Conservation (phyloP, 2,329 filamentous ascomycete genomes). For the Penicillium decumbens region DNA sequence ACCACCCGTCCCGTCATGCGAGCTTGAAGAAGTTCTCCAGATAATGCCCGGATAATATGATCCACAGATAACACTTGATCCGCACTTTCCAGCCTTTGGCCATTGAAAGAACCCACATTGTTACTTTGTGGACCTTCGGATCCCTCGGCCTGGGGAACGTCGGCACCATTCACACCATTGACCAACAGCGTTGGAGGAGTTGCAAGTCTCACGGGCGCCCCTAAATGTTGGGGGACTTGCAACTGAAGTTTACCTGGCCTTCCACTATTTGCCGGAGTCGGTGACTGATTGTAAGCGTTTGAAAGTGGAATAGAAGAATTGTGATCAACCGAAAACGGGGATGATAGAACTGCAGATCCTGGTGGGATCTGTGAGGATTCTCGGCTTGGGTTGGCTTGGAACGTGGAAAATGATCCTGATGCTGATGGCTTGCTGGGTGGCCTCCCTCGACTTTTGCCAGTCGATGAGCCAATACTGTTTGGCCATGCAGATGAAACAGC, state of each 20-base stretch:
- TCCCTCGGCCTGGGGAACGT: constrained; percentile 2
- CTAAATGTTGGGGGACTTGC: constrained; percentile 41
- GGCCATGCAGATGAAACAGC: constrained; percentile 91
- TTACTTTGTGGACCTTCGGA: neutral
- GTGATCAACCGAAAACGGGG: constrained; percentile 44
- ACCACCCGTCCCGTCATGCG: constrained; percentile 27
- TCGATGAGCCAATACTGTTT: constrained; percentile 56
- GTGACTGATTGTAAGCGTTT: constrained; percentile 25
- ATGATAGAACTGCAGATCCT: constrained; percentile 34
- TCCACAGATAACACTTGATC: constrained; percentile 25
- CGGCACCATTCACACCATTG: constrained; percentile 32
- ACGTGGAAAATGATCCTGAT: constrained; percentile 63
- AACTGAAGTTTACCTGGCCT: constrained; percentile 41
- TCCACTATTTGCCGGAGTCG: constrained; percentile 22
- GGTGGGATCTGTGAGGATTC: constrained; percentile 43
- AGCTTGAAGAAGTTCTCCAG: constrained; percentile 30
- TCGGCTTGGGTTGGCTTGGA: constrained; percentile 57
- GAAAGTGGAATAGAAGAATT: constrained; percentile 23
- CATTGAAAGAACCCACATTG: neutral
- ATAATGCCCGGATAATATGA: constrained; percentile 31
- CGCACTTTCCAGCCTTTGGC: constrained; percentile 6
- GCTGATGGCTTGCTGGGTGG: constrained; percentile 69
- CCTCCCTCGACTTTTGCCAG: constrained; percentile 70
- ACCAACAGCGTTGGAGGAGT: constrained; percentile 41
- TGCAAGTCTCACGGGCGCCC: constrained; percentile 41